Base-by-base conservation (phyloP, 169 alveolate genomes). In the Eimeria maxima region DNA sequence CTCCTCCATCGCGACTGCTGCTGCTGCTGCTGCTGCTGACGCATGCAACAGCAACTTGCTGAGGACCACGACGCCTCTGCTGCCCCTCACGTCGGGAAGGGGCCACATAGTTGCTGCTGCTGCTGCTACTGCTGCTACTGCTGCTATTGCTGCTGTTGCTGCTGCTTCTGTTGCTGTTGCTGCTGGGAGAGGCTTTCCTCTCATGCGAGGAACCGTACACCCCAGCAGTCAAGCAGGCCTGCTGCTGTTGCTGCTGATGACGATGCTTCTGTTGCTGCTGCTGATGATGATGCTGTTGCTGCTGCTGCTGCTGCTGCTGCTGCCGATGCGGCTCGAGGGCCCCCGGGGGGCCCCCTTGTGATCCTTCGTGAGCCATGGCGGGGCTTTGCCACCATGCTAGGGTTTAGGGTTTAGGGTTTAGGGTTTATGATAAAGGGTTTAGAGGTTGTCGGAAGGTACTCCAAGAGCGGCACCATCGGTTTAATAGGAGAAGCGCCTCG, bases 1-100 rank as follows among this genome's bases (percentile, higher is more conserved):
- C n/a, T n/a, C n/a, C n/a, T n/a, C n/a, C n/a, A n/a, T n/a, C n/a
- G 87, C 14, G 33, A 60, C 33, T 76, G 87, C 57, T 76, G 87
- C 57, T 76, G 87, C 57, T 76, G 87, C 60, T 20, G 87, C 24
- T 38, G 87, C 53, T 76, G 87, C 42, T 29, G 57, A 44, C 87
- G 53, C 44, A 38, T 27, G 87, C 87, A 33, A 29, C 67, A 5
- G 67, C 67, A 3, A 18, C 10, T 57, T 11, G 87, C n/a, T n/a
- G n/a, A 29, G 42, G 38, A n/a, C 33, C 87, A 38, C 53, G 53
- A 11, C 33, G 87, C 60, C 47, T 4, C 60, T 11, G 87, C 60
- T 42, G 87, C 7, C 87, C 2, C 63, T 45, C 33, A 60, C 87
- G 87, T 4, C 63, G 55, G 3, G 87, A 33, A 8, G 87, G 57